Base-by-base conservation (phyloP, 2,329 filamentous ascomycete species). In the Penicillium italicum region DNA sequence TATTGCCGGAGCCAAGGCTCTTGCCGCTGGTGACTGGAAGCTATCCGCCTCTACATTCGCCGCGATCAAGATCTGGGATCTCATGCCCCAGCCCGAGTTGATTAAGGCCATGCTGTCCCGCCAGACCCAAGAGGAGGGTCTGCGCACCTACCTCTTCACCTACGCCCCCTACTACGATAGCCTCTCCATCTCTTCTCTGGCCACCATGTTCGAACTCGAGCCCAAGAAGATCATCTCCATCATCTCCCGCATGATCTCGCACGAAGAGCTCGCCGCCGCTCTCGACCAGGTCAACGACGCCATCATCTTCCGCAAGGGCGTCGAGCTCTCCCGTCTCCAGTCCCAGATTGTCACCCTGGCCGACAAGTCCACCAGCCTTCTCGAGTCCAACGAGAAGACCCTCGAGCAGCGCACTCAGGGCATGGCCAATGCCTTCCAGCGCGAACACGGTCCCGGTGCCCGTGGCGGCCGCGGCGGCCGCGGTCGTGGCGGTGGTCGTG, bases 91-190 rank as follows among this genome's bases (percentile, higher is more conserved):
- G 75, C 84, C 89, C 24, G 90, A 93, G 54, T 89, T 91, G 74
- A 96, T 97, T 82, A 97, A 97, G 86, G 77, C 83, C 51, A 97
- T 99, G 94, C 89, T 99, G 59, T 90, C 92, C 53, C 91, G 91
- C 74, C 94, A 99, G 81, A 96, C 97, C 72, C 95, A 99, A 76
- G 94, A 99, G 76, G 94, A 99, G 80, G 94, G 95, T 67, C 86
- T 99, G 51, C 87, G 94, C 67, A 99, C 94, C 52, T 99, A 97
- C 75, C 90, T 99, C 67, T 99, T 99, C 84, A 99, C 94, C 53
- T 99, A 99, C 77, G 94, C 95, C 36, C 94, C 94, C 51, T 99
- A 95, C 83, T 99, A 99, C 81, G 94, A 99, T 79, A 97, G 94
- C 22, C 85, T 99, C 57, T 88, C 91, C 58, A 83, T 97, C 66